Conservation (phyloP, 1,139 yeast species). For the Kodamaea plutei region DNA sequence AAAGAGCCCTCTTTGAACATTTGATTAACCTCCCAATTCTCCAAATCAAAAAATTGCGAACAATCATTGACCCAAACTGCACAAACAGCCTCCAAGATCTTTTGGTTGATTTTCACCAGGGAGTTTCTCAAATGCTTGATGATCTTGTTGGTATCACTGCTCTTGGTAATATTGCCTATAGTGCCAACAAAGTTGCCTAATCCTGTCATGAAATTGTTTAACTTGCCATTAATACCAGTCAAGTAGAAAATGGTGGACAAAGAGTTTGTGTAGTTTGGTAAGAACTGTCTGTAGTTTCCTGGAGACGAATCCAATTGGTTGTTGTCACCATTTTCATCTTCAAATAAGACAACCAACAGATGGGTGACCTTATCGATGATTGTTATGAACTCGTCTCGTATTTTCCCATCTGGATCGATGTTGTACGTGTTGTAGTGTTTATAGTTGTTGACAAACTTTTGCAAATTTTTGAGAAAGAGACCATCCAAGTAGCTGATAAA, state of each 20-base stretch:
- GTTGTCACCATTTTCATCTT: conserved; percentile 22
- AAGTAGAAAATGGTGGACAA: conserved; percentile 39
- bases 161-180: conserved; percentile 32
- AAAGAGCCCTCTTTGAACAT: conserved; percentile 7
- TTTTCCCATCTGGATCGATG: conserved; percentile 29
- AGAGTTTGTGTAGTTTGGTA: conserved; percentile 42
- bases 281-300: conserved; percentile 31
- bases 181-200: conserved; percentile 32
- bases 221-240: conserved; percentile 25
- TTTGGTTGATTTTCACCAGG: conserved; percentile 33
- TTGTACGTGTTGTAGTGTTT: conserved; percentile 28
- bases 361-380: conserved; percentile 25
- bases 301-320: conserved; percentile 39
- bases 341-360: conserved; percentile 30
- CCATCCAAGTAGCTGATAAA: conserved; percentile 35
- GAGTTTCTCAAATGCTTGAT: conserved; percentile 34
- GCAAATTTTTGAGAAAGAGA: conserved; percentile 26
- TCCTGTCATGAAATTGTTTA: conserved; percentile 29
- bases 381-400: conserved; percentile 25
- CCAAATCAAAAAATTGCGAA: conserved; percentile 43
- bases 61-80: conserved; percentile 49
- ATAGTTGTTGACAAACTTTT: conserved; percentile 38
- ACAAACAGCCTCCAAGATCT: conserved; percentile 41
- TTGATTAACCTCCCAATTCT: conserved; percentile 35
- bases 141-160: conserved; percentile 35